phyloP scores from a whole-genome alignment of 768 basidiomycete genomes.

The Crepidotus variabilis region DNA sequence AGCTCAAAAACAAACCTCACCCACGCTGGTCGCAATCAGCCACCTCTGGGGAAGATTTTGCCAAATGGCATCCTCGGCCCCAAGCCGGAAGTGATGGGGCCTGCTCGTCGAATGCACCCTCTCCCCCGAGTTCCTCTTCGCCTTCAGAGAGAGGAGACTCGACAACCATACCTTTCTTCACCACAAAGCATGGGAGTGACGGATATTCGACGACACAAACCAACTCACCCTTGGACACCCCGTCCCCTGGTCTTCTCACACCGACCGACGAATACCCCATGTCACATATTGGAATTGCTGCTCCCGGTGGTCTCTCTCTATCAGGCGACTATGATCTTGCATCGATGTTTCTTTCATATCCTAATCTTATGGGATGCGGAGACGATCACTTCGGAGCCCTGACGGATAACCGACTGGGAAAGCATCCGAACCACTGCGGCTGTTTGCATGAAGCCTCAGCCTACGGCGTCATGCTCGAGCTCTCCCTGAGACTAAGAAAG shows the following conservation, averaged over 20 bases:
- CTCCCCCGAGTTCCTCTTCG: slow-evolving; percentile 25
- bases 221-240: slow-evolving; percentile 31
- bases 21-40: slow-evolving; percentile 56
- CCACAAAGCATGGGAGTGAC: slow-evolving; percentile 19
- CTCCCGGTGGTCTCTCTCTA: slow-evolving; percentile 4
- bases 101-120: slow-evolving; percentile 23
- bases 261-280: slow-evolving; percentile 41
- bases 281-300: slow-evolving; percentile 24
- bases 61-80: slow-evolving; percentile 22
- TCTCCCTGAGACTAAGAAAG: slow-evolving; percentile 60
- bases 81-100: slow-evolving; percentile 17
- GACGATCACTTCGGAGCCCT: slow-evolving; percentile 17
- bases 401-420: slow-evolving; percentile 24
- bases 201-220: slow-evolving; percentile 12
- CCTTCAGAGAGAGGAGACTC: slow-evolving; percentile 26
- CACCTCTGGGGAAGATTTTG: slow-evolving; percentile 31
- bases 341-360: slow-evolving; percentile 36
- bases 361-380: slow-evolving; percentile 22
- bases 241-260: slow-evolving; percentile 39
- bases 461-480: slow-evolving; percentile 59
- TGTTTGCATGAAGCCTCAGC: slow-evolving; percentile 52
- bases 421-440: slow-evolving; percentile 43
- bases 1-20: slow-evolving; percentile 74
- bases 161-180: slow-evolving; percentile 22
- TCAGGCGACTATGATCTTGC: slow-evolving; percentile 38